These are phyloP conservation scores for Gossypium bickii DNA, from an alignment of 345 rosid genomes.

Conservation along the genomic window DNA sequence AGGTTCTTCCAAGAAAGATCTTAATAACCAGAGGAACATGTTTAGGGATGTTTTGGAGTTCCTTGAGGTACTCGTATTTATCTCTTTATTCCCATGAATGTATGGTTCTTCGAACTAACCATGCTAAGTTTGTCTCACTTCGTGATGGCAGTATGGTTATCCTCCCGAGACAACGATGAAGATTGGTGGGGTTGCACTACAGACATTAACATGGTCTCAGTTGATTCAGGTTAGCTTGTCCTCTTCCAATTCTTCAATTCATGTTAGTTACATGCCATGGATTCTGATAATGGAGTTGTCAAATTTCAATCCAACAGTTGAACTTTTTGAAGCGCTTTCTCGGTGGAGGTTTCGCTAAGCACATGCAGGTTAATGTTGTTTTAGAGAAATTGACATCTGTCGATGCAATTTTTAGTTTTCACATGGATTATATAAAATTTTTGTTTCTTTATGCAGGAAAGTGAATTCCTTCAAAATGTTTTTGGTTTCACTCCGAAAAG, in stretches of 20 bases:
- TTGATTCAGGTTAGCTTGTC: slow-evolving; percentile 52
- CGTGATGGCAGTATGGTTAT: slow-evolving; percentile 48
- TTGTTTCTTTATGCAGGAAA: background rate
- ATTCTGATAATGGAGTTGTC: background rate
- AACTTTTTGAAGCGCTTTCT: slow-evolving; percentile 78
- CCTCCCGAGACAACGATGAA: slow-evolving; percentile 61
- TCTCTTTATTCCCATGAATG: background rate
- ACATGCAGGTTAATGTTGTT: slow-evolving; percentile 71
- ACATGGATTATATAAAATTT: background rate
- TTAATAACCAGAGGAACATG: slow-evolving; percentile 70
- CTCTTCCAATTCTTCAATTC: background rate
- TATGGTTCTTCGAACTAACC: too few relatives aligned
- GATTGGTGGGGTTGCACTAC: slow-evolving; percentile 63
- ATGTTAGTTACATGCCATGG: slow-evolving; percentile 5
- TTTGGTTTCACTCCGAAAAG: background rate
- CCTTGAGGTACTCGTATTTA: slow-evolving; percentile 48
- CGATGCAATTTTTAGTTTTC: slow-evolving; percentile 18
- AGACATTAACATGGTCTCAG: slow-evolving; percentile 64
- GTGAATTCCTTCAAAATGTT: background rate
- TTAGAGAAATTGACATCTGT: background rate
- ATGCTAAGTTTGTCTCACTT: background rate
- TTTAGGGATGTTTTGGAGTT: slow-evolving; percentile 76
- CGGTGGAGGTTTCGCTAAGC: slow-evolving; percentile 86
- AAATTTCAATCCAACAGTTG: slow-evolving; percentile 38
- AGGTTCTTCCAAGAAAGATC: slow-evolving; percentile 91